Base-by-base conservation (phyloP, 202 grass and related monocot genomes). In the Dendrocalamus latiflorus region DNA sequence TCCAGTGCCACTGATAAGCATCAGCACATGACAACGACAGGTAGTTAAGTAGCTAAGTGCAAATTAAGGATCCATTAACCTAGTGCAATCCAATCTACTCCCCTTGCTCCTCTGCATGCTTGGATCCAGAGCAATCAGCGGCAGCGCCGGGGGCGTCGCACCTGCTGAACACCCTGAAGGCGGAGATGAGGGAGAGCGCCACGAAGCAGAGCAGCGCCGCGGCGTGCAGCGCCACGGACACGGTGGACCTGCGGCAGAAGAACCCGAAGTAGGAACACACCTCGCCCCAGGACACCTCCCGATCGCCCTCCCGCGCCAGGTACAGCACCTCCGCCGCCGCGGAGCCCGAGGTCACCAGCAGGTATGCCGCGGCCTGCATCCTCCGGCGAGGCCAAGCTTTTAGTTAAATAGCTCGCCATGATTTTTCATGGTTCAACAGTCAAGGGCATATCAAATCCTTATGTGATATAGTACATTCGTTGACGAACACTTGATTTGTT, bases 181-280 rank as follows among this genome's bases (percentile, higher is more conserved):
- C n/a, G n/a, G n/a, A n/a, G n/a, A n/a, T n/a, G n/a, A n/a, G n/a
- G n/a, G n/a, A n/a, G n/a, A n/a, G n/a, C n/a, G n/a, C n/a, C n/a
- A n/a, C n/a, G n/a, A n/a, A n/a, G n/a, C n/a, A n/a, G n/a, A n/a
- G n/a, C n/a, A n/a, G n/a, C n/a, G n/a, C 95, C 17, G 80, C 76
- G 65, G 65, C 84, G 83, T 98, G 92, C 55, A 91, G 79, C 18
- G 73, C 95, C 21, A 93, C 67, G 24, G 95, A 90, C 38, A 90
- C 33, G 53, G 83, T 95, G 53, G 80, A 85, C 76, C 47, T 91
- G 38, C 77, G 68, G 89, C 95, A 98, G 87, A 98, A 98, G 7
- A 18, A 51, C 16, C 92, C 89, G 80, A 79, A 98, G 89, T 93
- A 95, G 81, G 92, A 95, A 80, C 92, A 95, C 87, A 88, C 92